Base-by-base conservation (phyloP, 352 stramenopile genomes). In the Paralagenidium karlingii region DNA sequence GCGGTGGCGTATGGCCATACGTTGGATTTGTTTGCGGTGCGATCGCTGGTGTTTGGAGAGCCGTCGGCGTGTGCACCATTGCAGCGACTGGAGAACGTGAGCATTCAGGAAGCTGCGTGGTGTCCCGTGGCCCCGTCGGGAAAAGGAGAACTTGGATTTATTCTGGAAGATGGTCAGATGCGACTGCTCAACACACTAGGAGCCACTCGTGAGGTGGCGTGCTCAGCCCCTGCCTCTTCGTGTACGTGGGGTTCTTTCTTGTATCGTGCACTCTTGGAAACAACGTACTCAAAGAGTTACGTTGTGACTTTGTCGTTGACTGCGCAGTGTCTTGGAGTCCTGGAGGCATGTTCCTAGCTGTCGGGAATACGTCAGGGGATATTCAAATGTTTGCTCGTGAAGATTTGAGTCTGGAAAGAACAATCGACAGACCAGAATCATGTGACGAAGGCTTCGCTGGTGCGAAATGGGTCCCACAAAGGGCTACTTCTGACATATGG, bases 11-110 rank as follows among this genome's bases (percentile, higher is more conserved):
- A 74, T 32, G 65, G 51, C 29, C 43, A 62, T 8, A 34, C 45
- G 4, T 43, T 82, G 8, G 59, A 63, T 13, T 43, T 82, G 11
- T 85, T 66, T 48, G 66, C 53, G 64, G 68, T 82, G 55, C 25
- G 63, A 33, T 21, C 13, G 2, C 8, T 48, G n/a, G 24, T 28
- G 7, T 16, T 43, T 24, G n/a, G 34, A 80, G 66, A 29, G 27
- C 1, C 31, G 32, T 24, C 58, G 58, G 28, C 27, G 19, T n/a
- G 38, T 63, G n/a, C 73, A 71, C 41, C 40, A 59, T 12, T 59
- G 49, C n/a, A n/a, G n/a, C n/a, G n/a, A 3, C 63, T 76, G 32
- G 15, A 41, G 12, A 48, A 56, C 25, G 27, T 82, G 5, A 44
- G 45, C 22, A 60, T 55, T 3, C 55, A 77, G 30, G 63, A 80